A percentile compares a stretch with the other conserved stretches of the same genome.
phyloP scores from a whole-genome alignment of 2,329 filamentous ascomycete genomes.

The Monosporascus sp. region DNA sequence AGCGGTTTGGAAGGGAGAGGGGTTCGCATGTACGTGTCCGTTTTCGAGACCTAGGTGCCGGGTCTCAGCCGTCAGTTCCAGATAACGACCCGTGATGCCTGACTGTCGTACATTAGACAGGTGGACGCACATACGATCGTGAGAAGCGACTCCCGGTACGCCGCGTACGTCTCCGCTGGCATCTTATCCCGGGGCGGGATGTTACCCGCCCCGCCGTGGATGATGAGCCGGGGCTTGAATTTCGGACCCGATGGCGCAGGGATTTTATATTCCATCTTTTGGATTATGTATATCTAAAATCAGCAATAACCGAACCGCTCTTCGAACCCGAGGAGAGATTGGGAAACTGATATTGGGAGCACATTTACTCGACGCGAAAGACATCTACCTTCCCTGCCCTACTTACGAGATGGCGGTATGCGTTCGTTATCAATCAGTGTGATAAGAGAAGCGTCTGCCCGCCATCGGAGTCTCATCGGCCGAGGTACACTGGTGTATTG shows the following conservation, averaged over 20 bases:
- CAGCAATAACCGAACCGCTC: too few species aligned
- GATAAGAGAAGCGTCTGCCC: not conserved
- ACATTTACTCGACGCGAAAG: too few species aligned
- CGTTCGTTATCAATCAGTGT: too few species aligned
- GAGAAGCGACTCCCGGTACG: constrained; percentile 57
- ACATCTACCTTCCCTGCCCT: too few species aligned
- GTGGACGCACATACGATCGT: constrained; percentile 46
- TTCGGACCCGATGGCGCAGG: constrained; percentile 12
- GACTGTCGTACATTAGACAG: not conserved
- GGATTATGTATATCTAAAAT: too few species aligned
- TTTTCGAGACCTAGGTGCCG: constrained; percentile 34
- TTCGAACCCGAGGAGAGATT: too few species aligned
- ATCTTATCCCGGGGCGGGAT: constrained; percentile 53
- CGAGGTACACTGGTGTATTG: not conserved
- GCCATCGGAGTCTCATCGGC: not conserved
- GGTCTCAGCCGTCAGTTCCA: not conserved
- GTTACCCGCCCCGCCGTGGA: constrained; percentile 70
- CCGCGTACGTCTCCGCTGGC: constrained; percentile 49
- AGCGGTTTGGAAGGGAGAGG: constrained; percentile 6
- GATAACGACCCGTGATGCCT: not conserved
- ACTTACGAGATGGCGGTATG: too few species aligned
- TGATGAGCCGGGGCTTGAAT: constrained; percentile 55
- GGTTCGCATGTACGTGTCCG: constrained; percentile 42
- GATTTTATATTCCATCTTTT: constrained; percentile 37
- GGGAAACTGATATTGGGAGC: too few species aligned